Conservation (phyloP, 1,284 basidiomycete species). For the Malassezia arunalokei region DNA sequence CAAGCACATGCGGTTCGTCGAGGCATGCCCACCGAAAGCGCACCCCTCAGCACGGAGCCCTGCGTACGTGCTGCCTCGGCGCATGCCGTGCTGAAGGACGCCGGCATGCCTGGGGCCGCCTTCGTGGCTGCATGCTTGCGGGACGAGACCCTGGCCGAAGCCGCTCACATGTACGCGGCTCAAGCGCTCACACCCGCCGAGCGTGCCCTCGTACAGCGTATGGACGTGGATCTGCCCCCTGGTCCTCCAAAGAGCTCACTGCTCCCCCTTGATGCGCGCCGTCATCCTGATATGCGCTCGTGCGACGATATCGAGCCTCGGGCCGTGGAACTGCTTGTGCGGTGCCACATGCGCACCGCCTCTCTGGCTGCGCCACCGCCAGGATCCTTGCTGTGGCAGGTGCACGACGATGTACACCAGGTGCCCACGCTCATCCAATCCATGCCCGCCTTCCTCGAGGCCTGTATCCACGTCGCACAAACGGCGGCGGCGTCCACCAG, state of each 20-base stretch:
- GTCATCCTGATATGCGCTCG: not conserved
- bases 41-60: not conserved
- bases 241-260: not conserved
- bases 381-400: not conserved
- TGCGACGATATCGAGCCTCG: not conserved
- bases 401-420: not conserved
- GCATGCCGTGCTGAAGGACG: not conserved
- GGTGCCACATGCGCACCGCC: not conserved
- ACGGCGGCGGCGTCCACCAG: not conserved
- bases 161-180: not conserved
- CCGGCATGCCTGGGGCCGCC: not conserved
- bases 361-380: not conserved
- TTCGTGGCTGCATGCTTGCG: not conserved
- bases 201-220: not conserved
- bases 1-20: slow-evolving; percentile 4
- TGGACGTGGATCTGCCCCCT: not conserved
- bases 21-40: not conserved
- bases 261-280: not conserved
- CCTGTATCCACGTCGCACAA: not conserved
- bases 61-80: not conserved
- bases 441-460: not conserved
- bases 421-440: not conserved
- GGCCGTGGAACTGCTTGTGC: not conserved
- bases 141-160: not conserved
- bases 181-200: not conserved